Percentiles rank a stretch among this genome's conserved stretches.
Evolutionary conservation across 345 rosid species (phyloP).

Genomic region (Euphorbia lathyris): DNA sequence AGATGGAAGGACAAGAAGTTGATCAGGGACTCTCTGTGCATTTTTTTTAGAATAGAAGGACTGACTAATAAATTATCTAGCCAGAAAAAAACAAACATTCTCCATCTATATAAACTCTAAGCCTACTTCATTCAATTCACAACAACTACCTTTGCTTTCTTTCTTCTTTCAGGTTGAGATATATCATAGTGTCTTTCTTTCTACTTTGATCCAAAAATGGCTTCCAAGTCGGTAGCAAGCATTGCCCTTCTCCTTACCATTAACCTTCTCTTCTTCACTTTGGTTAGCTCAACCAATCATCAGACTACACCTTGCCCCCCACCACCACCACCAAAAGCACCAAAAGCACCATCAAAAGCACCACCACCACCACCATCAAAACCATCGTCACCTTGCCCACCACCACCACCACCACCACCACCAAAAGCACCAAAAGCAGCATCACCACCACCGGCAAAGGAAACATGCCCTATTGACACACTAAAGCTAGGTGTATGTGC

Average conservation of each 20-base stretch:
- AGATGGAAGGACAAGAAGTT: too few species aligned
- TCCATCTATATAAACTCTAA: constrained; percentile 7
- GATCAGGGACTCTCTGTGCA: too few species aligned
- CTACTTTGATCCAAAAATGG: constrained; percentile 7
- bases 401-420: constrained; percentile 17
- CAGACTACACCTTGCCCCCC: background rate
- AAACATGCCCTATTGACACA: constrained; percentile 14
- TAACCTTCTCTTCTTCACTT: constrained; percentile 14
- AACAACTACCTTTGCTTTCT: background rate
- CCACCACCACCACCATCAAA: too few species aligned
- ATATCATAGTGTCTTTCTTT: too few species aligned
- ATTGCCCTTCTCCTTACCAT: constrained; percentile 17
- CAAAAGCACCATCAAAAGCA: too few species aligned
- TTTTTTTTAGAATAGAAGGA: too few species aligned
- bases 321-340: too few species aligned
- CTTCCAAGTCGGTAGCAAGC: constrained; percentile 10
- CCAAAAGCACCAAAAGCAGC: too few species aligned
- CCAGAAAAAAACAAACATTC: too few species aligned
- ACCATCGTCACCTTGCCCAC: too few species aligned
- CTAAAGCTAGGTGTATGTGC: constrained; percentile 23
- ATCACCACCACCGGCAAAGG: background rate
- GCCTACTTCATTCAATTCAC: background rate
- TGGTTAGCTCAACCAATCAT: constrained; percentile 8
- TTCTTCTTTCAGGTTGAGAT: too few species aligned
- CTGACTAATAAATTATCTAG: too few species aligned